Conservation (phyloP, 768 basidiomycete genomes). For the Fibroporia radiculosa region DNA sequence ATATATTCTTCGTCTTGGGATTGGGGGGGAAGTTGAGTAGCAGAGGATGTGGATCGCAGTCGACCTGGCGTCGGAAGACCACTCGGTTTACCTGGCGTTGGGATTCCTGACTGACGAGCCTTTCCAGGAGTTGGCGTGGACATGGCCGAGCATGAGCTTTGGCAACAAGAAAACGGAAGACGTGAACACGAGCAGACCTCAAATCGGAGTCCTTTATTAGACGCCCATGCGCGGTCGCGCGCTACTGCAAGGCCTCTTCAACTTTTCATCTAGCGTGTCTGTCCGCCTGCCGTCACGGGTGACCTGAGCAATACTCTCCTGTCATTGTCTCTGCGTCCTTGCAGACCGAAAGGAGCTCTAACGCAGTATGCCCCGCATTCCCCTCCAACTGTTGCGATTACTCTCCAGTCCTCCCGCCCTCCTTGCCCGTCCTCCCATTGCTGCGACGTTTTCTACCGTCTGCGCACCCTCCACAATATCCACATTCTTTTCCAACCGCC, state of each 20-base stretch:
- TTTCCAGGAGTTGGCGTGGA: not conserved
- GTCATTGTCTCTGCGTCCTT: no score
- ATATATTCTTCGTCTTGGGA: constrained; percentile 48
- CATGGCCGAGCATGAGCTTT: not conserved
- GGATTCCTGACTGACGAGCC: constrained; percentile 22
- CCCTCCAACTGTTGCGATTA: constrained; percentile 16
- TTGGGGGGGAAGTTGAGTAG: constrained; percentile 21
- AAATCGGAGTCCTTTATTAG: no score
- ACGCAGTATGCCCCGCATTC: constrained; percentile 21
- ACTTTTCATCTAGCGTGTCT: no score
- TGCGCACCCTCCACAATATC: not conserved
- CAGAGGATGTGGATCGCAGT: constrained; percentile 57
- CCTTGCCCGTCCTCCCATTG: not conserved
- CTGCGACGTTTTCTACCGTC: not conserved
- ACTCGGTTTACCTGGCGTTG: constrained; percentile 37
- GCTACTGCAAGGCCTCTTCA: no score
- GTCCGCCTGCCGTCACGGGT: no score
- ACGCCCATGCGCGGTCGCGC: no score
- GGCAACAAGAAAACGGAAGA: not conserved
- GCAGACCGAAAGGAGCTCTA: not conserved
- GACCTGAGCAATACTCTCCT: no score
- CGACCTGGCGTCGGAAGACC: constrained; percentile 46
- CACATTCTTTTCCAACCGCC: not conserved
- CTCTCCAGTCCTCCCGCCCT: constrained; percentile 16
- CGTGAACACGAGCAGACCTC: not conserved